Base-by-base conservation (phyloP, 208 protist species). In the Leishmania martiniquensis region DNA sequence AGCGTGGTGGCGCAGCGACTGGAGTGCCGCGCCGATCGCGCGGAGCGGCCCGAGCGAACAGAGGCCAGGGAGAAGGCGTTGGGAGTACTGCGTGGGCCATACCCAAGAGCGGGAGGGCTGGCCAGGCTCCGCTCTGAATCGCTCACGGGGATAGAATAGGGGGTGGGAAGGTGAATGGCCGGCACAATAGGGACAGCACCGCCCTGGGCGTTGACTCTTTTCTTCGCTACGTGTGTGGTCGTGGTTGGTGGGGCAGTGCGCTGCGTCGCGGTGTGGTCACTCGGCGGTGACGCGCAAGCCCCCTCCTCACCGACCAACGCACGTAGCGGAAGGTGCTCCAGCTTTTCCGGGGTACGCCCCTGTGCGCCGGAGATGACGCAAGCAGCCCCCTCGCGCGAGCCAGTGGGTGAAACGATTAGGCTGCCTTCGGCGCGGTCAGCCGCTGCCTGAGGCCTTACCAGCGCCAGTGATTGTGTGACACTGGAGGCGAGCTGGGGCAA, bases 1-100 rank as follows among this genome's bases (percentile, higher is more conserved):
- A 71, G 54, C 71, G 75, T 22, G 20, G 75, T 69, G 72, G 7
- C 62, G 73, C 29, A 62, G 44, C 65, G 63, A 77, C 81, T 39
- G 49, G 65, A 77, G 71, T 79, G 74, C 52, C 77, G 69, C 54
- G 59, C 73, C 60, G 70, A 83, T n/a, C 85, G 80, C 37, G 42
- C 34, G 17, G 76, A 82, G 72, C 75, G 80, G 29, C 32, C 12
- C 32, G 84, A 88, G 42, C 62, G 65, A 60, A 72, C 45, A 20
- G 75, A 81, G 42, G 60, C 54, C 9, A 81, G 63, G 42, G 80
- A 84, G 68, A 65, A 84, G 47, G 68, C 66, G 69, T 72, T 60
- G 59, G 67, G 73, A 25, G 72, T 71, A 42, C 57, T 78, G 65
- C 78, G 72, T 29, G 72, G 73, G n/a, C 78, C 78, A 44, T 78